Percentiles rank a stretch among this genome's conserved stretches.
These are phyloP conservation scores for Pterocarpus macrocarpus DNA, from an alignment of 306 rosid species.

Conservation along the genomic window DNA sequence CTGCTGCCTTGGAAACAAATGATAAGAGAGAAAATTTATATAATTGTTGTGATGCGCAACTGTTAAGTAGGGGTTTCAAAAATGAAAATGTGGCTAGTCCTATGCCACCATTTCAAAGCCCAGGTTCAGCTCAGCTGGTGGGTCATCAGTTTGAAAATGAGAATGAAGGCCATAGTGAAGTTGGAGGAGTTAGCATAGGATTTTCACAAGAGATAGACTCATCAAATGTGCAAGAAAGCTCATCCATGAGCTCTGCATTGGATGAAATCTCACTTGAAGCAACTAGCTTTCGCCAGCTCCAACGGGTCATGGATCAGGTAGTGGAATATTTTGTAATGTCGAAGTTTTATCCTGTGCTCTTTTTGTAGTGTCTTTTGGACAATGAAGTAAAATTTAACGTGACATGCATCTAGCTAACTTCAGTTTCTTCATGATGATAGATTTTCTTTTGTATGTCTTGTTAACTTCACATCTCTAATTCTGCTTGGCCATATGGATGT, in stretches of 20 bases:
- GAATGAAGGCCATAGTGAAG: constrained; percentile 63
- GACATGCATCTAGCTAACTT: constrained; percentile 26
- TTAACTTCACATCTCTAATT: constrained; percentile 29
- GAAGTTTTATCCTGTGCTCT: constrained; percentile 9
- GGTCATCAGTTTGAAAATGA: constrained; percentile 57
- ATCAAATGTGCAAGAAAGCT: constrained; percentile 60
- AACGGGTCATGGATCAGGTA: constrained; percentile 76
- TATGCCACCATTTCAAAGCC: constrained; percentile 40
- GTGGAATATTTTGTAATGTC: constrained; percentile 8
- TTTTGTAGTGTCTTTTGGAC: constrained; percentile 26
- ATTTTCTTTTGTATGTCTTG: neutral
- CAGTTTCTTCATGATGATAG: constrained; percentile 28
- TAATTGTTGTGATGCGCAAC: constrained; percentile 41
- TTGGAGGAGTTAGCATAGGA: constrained; percentile 60
- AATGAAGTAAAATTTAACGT: constrained; percentile 30
- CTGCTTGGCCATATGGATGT: constrained; percentile 28
- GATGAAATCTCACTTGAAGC: constrained; percentile 69
- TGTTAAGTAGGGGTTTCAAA: constrained; percentile 48
- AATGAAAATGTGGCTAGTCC: constrained; percentile 41
- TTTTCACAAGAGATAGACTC: constrained; percentile 62
- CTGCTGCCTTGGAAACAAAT: constrained; percentile 45
- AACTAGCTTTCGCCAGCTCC: constrained; percentile 73
- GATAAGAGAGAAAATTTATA: constrained; percentile 48
- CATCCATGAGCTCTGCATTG: constrained; percentile 62
- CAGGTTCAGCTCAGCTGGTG: constrained; percentile 52